Evolutionary conservation across 768 basidiomycete genomes (phyloP).

Genomic region (Termitomyces bulborhizus): DNA sequence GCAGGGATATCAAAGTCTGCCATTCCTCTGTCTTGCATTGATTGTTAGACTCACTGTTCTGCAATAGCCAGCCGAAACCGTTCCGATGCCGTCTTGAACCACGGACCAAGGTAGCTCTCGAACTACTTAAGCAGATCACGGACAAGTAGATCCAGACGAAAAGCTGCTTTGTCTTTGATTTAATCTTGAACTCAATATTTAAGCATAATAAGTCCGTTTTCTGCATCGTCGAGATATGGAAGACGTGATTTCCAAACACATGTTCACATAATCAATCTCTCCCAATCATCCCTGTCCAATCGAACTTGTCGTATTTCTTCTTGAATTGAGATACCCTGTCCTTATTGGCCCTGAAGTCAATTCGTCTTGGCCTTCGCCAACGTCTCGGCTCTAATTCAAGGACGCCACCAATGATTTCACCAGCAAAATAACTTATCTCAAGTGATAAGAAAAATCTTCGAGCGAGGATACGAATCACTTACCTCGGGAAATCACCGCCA

Average conservation of each 20-base stretch:
- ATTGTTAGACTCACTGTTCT: background rate
- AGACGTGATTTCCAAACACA: background rate
- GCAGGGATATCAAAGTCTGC: background rate
- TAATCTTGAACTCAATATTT: no score
- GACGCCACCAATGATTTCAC: slow-evolving; percentile 90
- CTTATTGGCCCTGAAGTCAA: slow-evolving; percentile 67
- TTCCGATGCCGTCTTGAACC: slow-evolving; percentile 20
- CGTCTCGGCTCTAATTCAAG: slow-evolving; percentile 80
- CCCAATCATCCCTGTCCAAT: slow-evolving; percentile 77
- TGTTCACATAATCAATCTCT: slow-evolving; percentile 15
- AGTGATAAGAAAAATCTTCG: background rate
- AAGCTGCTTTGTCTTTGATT: background rate
- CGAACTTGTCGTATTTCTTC: slow-evolving; percentile 69
- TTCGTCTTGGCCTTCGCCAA: slow-evolving; percentile 76
- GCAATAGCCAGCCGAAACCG: slow-evolving; percentile 18
- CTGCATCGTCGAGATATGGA: background rate
- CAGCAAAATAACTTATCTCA: slow-evolving; percentile 76
- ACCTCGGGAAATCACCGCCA: slow-evolving; percentile 88
- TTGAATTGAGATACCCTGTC: slow-evolving; percentile 67
- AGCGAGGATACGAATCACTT: slow-evolving; percentile 15
- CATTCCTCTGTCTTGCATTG: background rate
- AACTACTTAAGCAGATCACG: background rate
- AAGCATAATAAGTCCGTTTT: background rate
- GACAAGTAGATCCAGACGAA: background rate
- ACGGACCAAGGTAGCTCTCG: slow-evolving; percentile 9